Conservation (phyloP, 2,329 filamentous ascomycete genomes). For the Stagonosporopsis vannaccii region DNA sequence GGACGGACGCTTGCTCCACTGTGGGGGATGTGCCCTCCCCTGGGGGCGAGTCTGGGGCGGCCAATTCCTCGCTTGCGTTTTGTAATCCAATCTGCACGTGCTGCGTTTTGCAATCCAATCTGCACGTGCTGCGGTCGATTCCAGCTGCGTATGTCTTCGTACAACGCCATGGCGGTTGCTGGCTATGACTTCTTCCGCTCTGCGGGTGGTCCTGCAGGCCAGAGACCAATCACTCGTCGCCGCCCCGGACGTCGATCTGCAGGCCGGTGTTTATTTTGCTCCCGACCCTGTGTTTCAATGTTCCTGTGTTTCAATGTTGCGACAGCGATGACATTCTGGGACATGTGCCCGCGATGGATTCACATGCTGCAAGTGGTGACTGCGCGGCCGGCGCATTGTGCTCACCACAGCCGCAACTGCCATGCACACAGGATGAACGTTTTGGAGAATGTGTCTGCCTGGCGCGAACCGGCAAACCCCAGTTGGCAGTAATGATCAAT, state of each 20-base stretch:
- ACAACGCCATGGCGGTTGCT: neutral
- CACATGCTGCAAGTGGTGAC: neutral
- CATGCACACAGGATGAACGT: neutral
- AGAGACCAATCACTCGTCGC: neutral
- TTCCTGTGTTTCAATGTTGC: no score
- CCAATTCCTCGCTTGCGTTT: no score
- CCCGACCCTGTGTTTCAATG: neutral
- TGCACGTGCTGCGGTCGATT: no score
- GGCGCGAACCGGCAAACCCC: neutral
- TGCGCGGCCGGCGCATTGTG: neutral
- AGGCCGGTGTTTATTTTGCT: constrained; percentile 8
- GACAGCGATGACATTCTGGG: neutral
- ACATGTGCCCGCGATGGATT: neutral
- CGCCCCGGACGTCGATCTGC: no score
- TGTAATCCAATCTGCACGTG: neutral
- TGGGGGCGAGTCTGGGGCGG: no score
- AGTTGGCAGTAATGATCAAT: neutral
- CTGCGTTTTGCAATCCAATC: neutral
- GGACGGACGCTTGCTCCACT: neutral
- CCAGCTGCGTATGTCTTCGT: neutral
- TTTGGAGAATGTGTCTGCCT: neutral
- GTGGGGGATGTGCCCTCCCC: no score
- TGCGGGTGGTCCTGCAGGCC: neutral
- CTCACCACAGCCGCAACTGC: neutral
- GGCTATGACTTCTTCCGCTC: constrained; percentile 5